Conservation (phyloP, 345 rosid species). For the Arabis hirsuta region DNA sequence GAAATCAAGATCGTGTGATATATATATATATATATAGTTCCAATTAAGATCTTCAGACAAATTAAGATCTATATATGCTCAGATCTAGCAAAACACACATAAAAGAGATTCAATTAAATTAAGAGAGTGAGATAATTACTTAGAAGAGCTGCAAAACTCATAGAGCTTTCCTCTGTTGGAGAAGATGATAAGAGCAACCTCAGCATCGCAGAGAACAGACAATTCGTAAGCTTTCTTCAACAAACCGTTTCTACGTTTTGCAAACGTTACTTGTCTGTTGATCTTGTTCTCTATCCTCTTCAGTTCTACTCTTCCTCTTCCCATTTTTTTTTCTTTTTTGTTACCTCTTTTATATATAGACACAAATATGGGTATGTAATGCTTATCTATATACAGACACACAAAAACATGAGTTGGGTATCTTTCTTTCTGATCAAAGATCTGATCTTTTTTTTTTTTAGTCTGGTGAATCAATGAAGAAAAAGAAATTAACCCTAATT, state of each 20-base stretch:
- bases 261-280: slow-evolving; percentile 98
- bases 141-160: slow-evolving; percentile 85
- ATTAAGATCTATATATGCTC: slow-evolving; percentile 8
- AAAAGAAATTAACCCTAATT: slow-evolving; percentile 18
- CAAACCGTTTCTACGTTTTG: slow-evolving; percentile 93
- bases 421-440: slow-evolving; percentile 33
- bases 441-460: slow-evolving; percentile 24
- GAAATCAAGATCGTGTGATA: slow-evolving; percentile 31
- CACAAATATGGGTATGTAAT: slow-evolving; percentile 32
- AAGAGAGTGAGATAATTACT: slow-evolving; percentile 48
- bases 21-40: background rate
- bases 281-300: slow-evolving; percentile 99
- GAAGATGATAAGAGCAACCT: slow-evolving; percentile 96
- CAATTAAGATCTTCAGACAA: slow-evolving; percentile 10
- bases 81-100: slow-evolving; percentile 21
- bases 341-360: slow-evolving; percentile 33
- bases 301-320: slow-evolving; percentile 98
- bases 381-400: slow-evolving; percentile 41
- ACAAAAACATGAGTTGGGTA: slow-evolving; percentile 38
- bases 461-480: background rate
- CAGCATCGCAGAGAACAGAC: slow-evolving; percentile 95
- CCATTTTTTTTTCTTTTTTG: slow-evolving; percentile 50
- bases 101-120: background rate
- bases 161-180: slow-evolving; percentile 97
- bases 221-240: slow-evolving; percentile 97